A percentile compares a stretch with the other conserved stretches of the same genome.
phyloP scores from a whole-genome alignment of 225 moss, liverwort and hornwort species.

The Marchantia polymorpha region DNA sequence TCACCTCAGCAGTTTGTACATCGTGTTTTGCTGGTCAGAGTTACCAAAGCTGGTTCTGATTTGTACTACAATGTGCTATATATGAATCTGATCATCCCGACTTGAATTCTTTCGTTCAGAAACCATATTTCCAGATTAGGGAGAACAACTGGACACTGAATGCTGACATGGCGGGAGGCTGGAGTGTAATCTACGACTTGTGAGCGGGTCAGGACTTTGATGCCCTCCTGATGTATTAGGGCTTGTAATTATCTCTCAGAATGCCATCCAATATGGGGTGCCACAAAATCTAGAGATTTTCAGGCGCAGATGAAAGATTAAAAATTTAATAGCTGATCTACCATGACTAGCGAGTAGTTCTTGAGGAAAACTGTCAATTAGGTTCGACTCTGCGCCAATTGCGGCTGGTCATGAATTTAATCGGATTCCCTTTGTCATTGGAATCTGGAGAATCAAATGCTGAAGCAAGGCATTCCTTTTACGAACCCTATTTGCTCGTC shows the following conservation, averaged over 20 bases:
- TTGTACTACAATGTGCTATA: no score
- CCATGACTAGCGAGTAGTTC: constrained; percentile 4
- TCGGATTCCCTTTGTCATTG: not conserved
- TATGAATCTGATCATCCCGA: not conserved
- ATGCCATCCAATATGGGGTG: constrained; percentile 20
- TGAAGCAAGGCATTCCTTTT: not conserved
- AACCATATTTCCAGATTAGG: constrained; percentile 80
- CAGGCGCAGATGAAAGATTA: constrained; percentile 9
- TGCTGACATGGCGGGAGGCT: constrained; percentile 63
- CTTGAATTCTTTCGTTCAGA: constrained; percentile 41
- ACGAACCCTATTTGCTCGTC: not conserved
- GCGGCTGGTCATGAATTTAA: not conserved
- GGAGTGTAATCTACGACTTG: constrained; percentile 88
- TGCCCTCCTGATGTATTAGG: constrained; percentile 32
- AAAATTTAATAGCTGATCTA: not conserved
- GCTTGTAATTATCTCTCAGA: constrained; percentile 33
- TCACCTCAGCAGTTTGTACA: no score
- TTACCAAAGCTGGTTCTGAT: no score
- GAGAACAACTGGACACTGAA: constrained; percentile 98
- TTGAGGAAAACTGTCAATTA: constrained; percentile 1
- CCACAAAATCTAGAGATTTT: constrained; percentile 3
- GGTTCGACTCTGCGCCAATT: not conserved
- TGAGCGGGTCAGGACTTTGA: constrained; percentile 35
- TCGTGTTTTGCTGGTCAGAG: no score
- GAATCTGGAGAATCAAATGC: constrained; percentile 10